A percentile compares a stretch with the other conserved stretches of the same genome.
Conservation (phyloP, 1,284 basidiomycete genomes). For the Naganishia liquefaciens region DNA sequence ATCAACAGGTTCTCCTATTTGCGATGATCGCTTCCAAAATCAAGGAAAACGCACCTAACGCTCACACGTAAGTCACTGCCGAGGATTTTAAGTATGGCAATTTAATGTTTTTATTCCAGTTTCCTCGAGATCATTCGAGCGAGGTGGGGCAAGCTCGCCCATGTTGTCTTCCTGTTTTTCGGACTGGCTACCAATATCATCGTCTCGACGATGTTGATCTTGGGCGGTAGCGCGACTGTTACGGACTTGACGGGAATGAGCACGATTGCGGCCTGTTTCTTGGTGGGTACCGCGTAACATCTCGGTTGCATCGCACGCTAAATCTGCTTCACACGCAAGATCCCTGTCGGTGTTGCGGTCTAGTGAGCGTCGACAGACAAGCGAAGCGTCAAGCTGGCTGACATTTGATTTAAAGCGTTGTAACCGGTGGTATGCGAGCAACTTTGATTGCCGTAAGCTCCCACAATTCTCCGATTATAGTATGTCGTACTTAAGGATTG, state of each 20-base stretch:
- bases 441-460: conserved; percentile 51
- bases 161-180: conserved; percentile 77
- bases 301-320: neutral
- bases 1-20: conserved; percentile 57
- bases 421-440: conserved; percentile 58
- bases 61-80: conserved; percentile 50
- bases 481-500: neutral
- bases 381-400: neutral
- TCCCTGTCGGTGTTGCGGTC: conserved; percentile 52
- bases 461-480: neutral
- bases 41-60: conserved; percentile 59
- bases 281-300: conserved; percentile 60
- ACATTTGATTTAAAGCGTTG: conserved; percentile 56
- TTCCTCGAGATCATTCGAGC: conserved; percentile 63
- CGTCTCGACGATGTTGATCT: conserved; percentile 63
- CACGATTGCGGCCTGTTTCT: conserved; percentile 76
- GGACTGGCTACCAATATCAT: conserved; percentile 73
- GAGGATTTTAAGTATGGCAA: neutral
- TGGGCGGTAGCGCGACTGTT: conserved; percentile 74
- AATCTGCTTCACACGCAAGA: conserved; percentile 19
- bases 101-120: conserved; percentile 36
- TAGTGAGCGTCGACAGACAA: conserved; percentile 42
- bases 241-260: conserved; percentile 77
- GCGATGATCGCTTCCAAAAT: conserved; percentile 60
- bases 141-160: conserved; percentile 73